Conservation (phyloP, 2,329 filamentous ascomycete species). For the Pseudogymnoascus sp. region DNA sequence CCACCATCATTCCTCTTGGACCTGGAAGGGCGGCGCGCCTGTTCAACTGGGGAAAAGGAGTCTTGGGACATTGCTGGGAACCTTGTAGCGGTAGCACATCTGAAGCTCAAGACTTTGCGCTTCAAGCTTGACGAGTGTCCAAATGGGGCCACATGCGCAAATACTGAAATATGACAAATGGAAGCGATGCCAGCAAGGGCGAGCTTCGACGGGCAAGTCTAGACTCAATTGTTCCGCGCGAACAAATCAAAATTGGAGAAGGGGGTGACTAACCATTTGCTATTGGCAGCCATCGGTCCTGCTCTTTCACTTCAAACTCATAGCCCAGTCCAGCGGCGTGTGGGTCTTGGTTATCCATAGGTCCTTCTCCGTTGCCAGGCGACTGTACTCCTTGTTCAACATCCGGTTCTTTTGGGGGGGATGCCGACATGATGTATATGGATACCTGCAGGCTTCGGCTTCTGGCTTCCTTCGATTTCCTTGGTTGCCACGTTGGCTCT, state of each 20-base stretch:
- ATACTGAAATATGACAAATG: constrained; percentile 38
- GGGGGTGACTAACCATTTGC: constrained; percentile 85
- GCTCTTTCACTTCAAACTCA: constrained; percentile 99
- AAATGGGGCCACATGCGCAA: constrained; percentile 25
- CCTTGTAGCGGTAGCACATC: constrained; percentile 13
- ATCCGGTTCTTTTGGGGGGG: constrained; percentile 79
- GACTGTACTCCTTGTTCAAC: constrained; percentile 90
- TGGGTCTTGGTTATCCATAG: constrained; percentile 79
- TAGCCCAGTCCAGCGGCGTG: constrained; percentile 68
- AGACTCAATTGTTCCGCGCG: constrained; percentile 23
- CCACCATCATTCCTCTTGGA: constrained; percentile 24
- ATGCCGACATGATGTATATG: constrained; percentile 92
- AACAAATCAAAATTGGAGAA: constrained; percentile 44
- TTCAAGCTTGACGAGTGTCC: constrained; percentile 26
- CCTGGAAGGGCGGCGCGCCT: constrained; percentile 41
- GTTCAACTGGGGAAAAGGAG: constrained; percentile 43
- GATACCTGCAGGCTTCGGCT: constrained; percentile 38
- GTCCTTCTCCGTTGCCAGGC: constrained; percentile 80
- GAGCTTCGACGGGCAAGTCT: constrained; percentile 23
- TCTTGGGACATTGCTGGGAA: constrained; percentile 50
- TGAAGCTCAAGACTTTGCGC: constrained; percentile 24
- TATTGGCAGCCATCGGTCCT: constrained; percentile 98
- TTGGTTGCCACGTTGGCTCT: constrained; percentile 27
- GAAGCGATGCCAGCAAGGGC: constrained; percentile 42
- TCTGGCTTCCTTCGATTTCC: constrained; percentile 23